A percentile compares a stretch with the other conserved stretches of the same genome.
Conservation (phyloP, 78 protist species). For the Tieghemostelium lacteum region DNA sequence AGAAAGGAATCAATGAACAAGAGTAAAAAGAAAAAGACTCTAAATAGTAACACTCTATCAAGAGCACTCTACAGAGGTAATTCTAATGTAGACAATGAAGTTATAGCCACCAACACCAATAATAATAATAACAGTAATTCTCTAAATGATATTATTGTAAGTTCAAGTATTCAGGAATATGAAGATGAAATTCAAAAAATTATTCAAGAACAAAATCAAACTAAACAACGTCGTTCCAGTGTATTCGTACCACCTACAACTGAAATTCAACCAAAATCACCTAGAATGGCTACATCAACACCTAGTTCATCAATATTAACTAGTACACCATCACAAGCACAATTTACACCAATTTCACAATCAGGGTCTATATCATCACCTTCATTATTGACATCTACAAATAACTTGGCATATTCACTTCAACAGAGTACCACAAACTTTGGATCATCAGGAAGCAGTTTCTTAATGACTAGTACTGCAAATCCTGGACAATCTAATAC, state of each 20-base stretch:
- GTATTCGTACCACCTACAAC: conserved; percentile 40
- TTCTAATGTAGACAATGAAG: conserved; percentile 25
- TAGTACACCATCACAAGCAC: not conserved
- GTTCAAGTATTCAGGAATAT: conserved; percentile 12
- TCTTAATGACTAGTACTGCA: not conserved
- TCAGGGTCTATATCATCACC: not conserved
- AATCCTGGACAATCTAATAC: not conserved
- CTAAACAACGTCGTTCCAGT: conserved; percentile 21
- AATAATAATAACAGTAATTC: not conserved
- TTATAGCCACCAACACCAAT: not conserved
- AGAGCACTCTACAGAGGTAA: conserved; percentile 26
- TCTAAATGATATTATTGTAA: not conserved
- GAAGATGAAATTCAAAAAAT: conserved; percentile 45
- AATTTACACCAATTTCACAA: not conserved
- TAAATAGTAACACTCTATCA: not conserved
- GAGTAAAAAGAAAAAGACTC: conserved; percentile 8
- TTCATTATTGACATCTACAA: too few species aligned
- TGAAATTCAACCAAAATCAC: not conserved
- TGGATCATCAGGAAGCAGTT: not conserved
- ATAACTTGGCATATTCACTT: not conserved
- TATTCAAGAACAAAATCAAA: not conserved
- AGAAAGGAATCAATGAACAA: not conserved
- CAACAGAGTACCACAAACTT: not conserved
- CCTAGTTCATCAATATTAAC: not conserved
- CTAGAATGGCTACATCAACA: not conserved